Percentiles rank a stretch among this genome's conserved stretches.
phyloP scores from a whole-genome alignment of 176 grass and related monocot species.

The Aegilops bicornis region DNA sequence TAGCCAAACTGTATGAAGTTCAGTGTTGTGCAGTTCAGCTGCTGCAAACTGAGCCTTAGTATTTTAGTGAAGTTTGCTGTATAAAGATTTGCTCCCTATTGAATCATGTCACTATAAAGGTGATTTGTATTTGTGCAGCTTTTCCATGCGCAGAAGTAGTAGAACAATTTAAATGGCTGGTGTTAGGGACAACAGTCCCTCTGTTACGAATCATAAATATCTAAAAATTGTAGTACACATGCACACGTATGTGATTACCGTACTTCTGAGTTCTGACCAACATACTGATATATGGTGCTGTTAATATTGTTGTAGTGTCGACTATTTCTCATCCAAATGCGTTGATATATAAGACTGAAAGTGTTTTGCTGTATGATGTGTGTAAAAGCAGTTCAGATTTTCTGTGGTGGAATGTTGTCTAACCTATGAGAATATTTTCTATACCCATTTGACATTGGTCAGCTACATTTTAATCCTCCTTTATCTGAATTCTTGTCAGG shows the following conservation, averaged over 20 bases:
- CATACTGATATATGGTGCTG: neutral
- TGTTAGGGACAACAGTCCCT: neutral
- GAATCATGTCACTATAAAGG: neutral
- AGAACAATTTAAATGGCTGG: neutral
- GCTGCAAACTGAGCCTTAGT: neutral
- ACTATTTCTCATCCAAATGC: neutral
- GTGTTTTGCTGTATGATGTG: neutral
- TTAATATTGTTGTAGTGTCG: slow-evolving; percentile 7
- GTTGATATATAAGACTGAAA: neutral
- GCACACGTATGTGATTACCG: slow-evolving; percentile 12
- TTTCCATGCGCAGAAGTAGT: neutral
- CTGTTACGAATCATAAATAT: neutral
- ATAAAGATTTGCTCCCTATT: neutral
- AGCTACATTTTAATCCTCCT: slow-evolving; percentile 6
- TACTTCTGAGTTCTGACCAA: neutral
- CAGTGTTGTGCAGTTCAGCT: neutral
- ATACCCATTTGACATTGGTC: neutral
- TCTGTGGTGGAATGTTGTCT: neutral
- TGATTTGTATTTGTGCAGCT: neutral
- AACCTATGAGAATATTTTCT: neutral
- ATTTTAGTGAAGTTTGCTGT: neutral
- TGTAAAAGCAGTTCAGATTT: neutral
- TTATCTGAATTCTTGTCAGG: slow-evolving; percentile 41
- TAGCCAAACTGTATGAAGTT: neutral
- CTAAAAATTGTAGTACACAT: neutral